Base-by-base conservation (phyloP, 2,329 filamentous ascomycete species). In the Colletotrichum trifolii region DNA sequence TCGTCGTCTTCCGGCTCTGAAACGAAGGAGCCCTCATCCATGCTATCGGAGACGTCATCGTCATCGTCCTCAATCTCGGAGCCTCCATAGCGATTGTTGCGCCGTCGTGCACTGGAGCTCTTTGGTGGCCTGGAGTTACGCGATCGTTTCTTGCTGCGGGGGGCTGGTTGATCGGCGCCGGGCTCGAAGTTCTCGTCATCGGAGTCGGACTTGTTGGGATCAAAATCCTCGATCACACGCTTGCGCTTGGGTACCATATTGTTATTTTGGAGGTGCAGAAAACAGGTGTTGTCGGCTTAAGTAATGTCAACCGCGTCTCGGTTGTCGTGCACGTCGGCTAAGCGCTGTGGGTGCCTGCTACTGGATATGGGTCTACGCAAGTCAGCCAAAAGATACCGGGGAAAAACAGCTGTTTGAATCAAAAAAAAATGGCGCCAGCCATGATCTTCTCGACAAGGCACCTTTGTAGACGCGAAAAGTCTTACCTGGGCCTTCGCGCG, bases 161-260 rank as follows among this genome's bases (percentile, higher is more conserved):
- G 77, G 13, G 83, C 78, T 36, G 78, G 77, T 34, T 77, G 79
- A 69, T 83, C 81, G 25, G 74, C 73, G 13, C 76, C 73, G 13
- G 87, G 87, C 63, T 88, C 84, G 71, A 90, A 91, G 74, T 89
- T 89, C 69, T 88, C 87, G 72, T 91, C 88, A 54, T 88, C 84
- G 2, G 88, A 81, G 69, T 91, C 88, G 54, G 88, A 90, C 73
- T 88, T 85, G 74, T 89, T 90, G 3, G 86, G 87, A 74, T 91
- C 88, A 69, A 90, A 90, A 59, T 82, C 81, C 68, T 87, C 83
- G 60, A 87, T 76, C 63, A 81, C 81, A 68, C 83, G 79, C 81
- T 89, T 90, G 58, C 88, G 80, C 74, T 89, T 89, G 61, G 74
- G 69, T n/a, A 77, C 73, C 81, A 83, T 83, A 36, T 69, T 77